These are phyloP conservation scores for Geotrichum aggregatum DNA, from an alignment of 1,139 yeast genomes.

Conservation along the genomic window DNA sequence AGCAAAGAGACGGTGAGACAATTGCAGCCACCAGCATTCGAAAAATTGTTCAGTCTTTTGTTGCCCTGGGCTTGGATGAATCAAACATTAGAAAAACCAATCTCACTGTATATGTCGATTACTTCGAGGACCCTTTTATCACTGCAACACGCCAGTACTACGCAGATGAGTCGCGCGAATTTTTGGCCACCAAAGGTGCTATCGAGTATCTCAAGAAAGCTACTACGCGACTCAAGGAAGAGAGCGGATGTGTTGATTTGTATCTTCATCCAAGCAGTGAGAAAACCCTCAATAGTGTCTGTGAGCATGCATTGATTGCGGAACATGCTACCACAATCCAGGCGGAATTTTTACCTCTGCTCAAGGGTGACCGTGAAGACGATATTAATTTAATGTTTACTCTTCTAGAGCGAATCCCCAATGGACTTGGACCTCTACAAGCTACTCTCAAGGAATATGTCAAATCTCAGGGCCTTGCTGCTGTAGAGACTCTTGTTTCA, in stretches of 20 bases:
- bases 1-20: conserved; percentile 74
- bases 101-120: conserved; percentile 71
- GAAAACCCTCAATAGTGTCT: conserved; percentile 65
- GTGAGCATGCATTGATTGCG: conserved; percentile 72
- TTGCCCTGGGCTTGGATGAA: conserved; percentile 45
- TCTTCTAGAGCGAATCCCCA: conserved; percentile 62
- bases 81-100: conserved; percentile 77
- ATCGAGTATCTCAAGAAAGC: conserved; percentile 90
- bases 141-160: conserved; percentile 72
- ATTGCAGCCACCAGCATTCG: conserved; percentile 67
- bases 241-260: conserved; percentile 68
- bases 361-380: conserved; percentile 70
- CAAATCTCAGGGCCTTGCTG: conserved; percentile 64
- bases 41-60: conserved; percentile 79
- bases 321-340: conserved; percentile 76
- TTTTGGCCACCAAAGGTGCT: conserved; percentile 69
- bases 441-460: conserved; percentile 69
- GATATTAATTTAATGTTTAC: conserved; percentile 78
- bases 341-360: conserved; percentile 64
- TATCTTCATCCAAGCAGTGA: conserved; percentile 86
- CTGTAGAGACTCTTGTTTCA: conserved; percentile 60
- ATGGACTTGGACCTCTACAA: conserved; percentile 74
- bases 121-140: conserved; percentile 74
- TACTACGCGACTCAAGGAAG: conserved; percentile 75
- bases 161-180: conserved; percentile 61